Base-by-base conservation (phyloP, 2,329 filamentous ascomycete species). In the Xylariaceae sp. region DNA sequence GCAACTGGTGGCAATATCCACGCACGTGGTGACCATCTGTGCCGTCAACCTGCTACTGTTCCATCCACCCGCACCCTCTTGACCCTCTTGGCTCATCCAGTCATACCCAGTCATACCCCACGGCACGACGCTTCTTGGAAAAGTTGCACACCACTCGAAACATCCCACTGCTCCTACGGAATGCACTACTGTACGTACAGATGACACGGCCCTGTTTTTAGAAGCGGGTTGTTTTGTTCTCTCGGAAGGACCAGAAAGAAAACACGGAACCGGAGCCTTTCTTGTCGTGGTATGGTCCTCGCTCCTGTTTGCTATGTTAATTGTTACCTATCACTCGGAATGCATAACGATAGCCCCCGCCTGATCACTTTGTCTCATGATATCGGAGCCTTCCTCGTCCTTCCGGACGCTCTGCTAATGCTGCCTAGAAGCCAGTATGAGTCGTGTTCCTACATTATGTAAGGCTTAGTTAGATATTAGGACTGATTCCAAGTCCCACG, bases 191-290 rank as follows among this genome's bases (percentile, higher is more conserved):
- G 37, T 42, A 42, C 37, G 37, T 42, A 42, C 37, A 42, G 37
- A 42, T 42, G 8, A 10, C 30, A 13, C 45, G 1, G 37, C 58
- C 59, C 55, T 56, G 55, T 60, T 58, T 62, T 64, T 60, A 57
- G 60, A 42, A 61, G 53, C 53, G 51, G 15, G 34, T 45, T 42
- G 37, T 42, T 42, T 13, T 42, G 9, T 42, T 42, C 23, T 30
- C 23, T 30, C 23, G 23, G 23, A 30, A 30, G 23, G 37, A 39
- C 37, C 8, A 42, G 37, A 42, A 42, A 42, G 7, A 30, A 30
- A 30, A 42, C 8, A 42, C 8, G 37, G 37, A 42, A 10, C 37
- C 37, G 37, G 23, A 30, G 23, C 23, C 23, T 30, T 4, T 6
- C 44, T 10, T 37, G 53, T 35, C 49, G 39, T 58, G n/a, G 4